Base-by-base conservation (phyloP, 176 grass and related monocot species). In the Elymus sibiricus region DNA sequence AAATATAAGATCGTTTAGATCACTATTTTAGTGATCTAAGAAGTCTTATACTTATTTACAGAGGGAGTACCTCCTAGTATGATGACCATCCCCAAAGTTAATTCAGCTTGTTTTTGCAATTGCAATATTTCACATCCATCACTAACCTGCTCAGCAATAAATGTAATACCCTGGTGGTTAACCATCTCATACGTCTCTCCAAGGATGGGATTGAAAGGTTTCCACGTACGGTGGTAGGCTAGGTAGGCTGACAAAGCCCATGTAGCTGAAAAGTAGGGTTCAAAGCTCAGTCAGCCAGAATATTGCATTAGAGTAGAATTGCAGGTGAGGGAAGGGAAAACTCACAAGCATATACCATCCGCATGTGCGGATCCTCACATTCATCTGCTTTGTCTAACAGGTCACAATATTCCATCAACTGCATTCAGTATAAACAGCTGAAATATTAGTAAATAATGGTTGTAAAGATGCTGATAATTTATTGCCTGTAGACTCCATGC, bases 141-240 rank as follows among this genome's bases (percentile, higher is more conserved):
- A 86, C 79, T 31, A 72, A 99, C 97, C 94, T 99, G 97, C 66
- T 99, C 97, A 46, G 92, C 77, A 49, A 99, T 90, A 83, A 99
- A 99, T 47, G 87, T 83, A 59, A 99, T 82, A 32, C 97, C 97
- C 64, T 90, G 56, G 79, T 98, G 97, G 79, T 96, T 96, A 79
- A 88, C 87, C 92, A 99, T 79, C 85, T 99, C 97, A 83, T 89
- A 99, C 12, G 97, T 99, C 77, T 99, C 97, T 86, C 97, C 97
- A 22, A 99, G 90, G 76, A 99, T 99, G 0, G 97, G 94, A 90
- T 99, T 99, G 80, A 99, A 99, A 67, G 97, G 97, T 47, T 99
- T 99, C 97, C 97, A 99, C 21, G 92, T 61, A 80, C 97, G 90
- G 7, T 99, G 97, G 79, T 86, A 93, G 7, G 87, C 88, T 75